Percentiles rank a stretch among this genome's conserved stretches.
phyloP scores from a whole-genome alignment of 768 basidiomycete genomes.

The Gyrodon lividus region DNA sequence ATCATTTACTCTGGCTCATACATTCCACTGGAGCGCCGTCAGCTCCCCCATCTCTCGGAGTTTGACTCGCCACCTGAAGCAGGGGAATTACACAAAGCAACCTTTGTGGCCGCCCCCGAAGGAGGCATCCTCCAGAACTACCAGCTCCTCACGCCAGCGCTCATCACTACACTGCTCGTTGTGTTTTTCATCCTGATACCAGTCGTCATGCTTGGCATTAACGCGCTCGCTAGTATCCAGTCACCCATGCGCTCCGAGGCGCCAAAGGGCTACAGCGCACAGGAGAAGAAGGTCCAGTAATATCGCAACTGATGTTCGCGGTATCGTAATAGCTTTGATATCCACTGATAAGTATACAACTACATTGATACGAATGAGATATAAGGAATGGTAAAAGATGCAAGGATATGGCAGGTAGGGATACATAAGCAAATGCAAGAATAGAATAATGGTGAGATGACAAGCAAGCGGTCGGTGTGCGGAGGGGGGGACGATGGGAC shows the following conservation, averaged over 20 bases:
- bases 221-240: constrained; percentile 71
- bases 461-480: neutral
- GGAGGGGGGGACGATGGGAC: no score
- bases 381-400: constrained; percentile 26
- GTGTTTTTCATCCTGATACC: constrained; percentile 68
- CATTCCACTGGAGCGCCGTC: constrained; percentile 41
- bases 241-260: constrained; percentile 61
- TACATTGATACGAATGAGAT: constrained; percentile 15
- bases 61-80: constrained; percentile 29
- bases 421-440: constrained; percentile 28
- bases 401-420: constrained; percentile 24
- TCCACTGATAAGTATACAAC: constrained; percentile 6
- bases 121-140: constrained; percentile 71
- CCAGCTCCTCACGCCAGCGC: constrained; percentile 73
- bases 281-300: constrained; percentile 78
- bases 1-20: constrained; percentile 63
- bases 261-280: constrained; percentile 64
- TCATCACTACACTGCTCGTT: constrained; percentile 66
- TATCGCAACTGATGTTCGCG: constrained; percentile 13
- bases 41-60: constrained; percentile 29
- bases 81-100: constrained; percentile 30
- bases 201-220: constrained; percentile 59
- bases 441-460: constrained; percentile 6
- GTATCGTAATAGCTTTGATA: constrained; percentile 15
- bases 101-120: constrained; percentile 30